phyloP scores from a whole-genome alignment of 176 grass and related monocot species.

The Oryza glumipatula region DNA sequence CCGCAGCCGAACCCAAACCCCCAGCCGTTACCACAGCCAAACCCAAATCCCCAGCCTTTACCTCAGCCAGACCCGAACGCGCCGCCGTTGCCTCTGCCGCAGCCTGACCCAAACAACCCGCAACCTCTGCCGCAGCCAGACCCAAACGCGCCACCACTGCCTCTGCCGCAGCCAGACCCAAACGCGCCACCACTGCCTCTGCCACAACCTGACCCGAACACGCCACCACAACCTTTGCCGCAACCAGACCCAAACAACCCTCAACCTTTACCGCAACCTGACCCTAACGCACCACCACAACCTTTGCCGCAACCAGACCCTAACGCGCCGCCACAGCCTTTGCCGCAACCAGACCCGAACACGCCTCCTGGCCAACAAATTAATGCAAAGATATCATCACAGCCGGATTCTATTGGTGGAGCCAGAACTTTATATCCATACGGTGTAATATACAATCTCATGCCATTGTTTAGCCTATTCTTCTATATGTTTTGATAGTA shows the following conservation, averaged over 20 bases:
- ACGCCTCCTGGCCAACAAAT: neutral
- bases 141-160: neutral
- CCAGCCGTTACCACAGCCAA: neutral
- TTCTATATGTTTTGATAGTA: neutral
- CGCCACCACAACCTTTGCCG: neutral
- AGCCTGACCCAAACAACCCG: neutral
- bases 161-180: neutral
- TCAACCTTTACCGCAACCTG: neutral
- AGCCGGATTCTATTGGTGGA: neutral
- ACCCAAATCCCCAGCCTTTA: neutral
- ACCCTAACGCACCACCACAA: neutral
- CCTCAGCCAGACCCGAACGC: neutral
- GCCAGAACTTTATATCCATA: too few relatives aligned
- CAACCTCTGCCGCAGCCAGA: neutral
- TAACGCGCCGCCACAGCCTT: neutral
- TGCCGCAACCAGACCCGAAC: neutral
- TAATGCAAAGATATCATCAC: neutral
- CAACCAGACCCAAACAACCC: neutral
- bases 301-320: neutral
- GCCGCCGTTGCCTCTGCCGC: neutral
- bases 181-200: neutral
- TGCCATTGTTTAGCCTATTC: neutral
- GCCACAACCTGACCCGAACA: neutral
- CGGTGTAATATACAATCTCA: neutral
- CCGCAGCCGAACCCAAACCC: neutral